A percentile compares a stretch with the other conserved stretches of the same genome.
These are phyloP conservation scores for Fusarium sambucinum DNA, from an alignment of 2,329 filamentous ascomycete species.

Conservation along the genomic window DNA sequence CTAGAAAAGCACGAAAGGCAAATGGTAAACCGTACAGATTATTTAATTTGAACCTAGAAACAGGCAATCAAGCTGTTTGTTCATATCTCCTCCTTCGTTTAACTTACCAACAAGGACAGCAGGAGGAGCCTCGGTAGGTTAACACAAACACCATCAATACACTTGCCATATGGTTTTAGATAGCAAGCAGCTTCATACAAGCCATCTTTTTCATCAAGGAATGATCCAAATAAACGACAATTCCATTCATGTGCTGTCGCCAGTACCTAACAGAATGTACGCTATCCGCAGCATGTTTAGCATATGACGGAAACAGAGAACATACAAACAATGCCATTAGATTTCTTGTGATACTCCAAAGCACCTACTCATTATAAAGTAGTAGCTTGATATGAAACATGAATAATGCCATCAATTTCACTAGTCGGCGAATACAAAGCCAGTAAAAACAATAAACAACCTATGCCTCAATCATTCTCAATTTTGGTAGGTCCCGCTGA, in stretches of 20 bases:
- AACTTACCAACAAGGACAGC: background rate
- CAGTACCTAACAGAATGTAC: background rate
- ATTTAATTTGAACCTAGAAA: background rate
- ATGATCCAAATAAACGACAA: background rate
- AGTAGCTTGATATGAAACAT: background rate
- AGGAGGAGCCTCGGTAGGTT: background rate
- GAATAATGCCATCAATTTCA: background rate
- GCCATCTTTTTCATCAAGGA: background rate
- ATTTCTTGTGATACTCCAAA: too few relatives aligned
- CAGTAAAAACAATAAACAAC: background rate
- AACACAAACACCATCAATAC: background rate
- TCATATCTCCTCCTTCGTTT: background rate
- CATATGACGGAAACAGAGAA: background rate
- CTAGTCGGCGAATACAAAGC: background rate
- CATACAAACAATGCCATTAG: too few relatives aligned
- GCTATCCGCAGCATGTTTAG: background rate
- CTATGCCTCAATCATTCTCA: constrained; percentile 32
- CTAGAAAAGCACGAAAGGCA: too few relatives aligned
- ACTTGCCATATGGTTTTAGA: background rate
- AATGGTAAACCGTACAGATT: background rate
- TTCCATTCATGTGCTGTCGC: background rate
- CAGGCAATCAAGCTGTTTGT: background rate
- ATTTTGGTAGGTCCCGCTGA: constrained; percentile 43
- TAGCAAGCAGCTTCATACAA: background rate
- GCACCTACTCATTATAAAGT: too few relatives aligned